phyloP scores from a whole-genome alignment of 306 rosid genomes.

The Casuarina equisetifolia region DNA sequence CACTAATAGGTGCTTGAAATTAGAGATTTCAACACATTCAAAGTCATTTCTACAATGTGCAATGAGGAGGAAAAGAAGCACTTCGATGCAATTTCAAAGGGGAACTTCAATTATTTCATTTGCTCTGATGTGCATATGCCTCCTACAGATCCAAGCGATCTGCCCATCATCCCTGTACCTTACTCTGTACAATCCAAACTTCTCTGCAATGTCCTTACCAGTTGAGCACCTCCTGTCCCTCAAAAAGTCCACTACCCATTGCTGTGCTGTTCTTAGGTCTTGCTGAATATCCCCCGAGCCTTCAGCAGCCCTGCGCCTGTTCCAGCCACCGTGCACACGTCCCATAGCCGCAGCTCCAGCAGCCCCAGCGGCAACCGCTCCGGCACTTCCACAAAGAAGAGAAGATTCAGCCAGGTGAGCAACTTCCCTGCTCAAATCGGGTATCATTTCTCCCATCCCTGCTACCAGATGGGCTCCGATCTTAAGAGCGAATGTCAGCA shows the following conservation, averaged over 20 bases:
- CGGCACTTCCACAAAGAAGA: slow-evolving; percentile 55
- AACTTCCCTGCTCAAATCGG: slow-evolving; percentile 86
- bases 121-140: slow-evolving; percentile 78
- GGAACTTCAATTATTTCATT: slow-evolving; percentile 89
- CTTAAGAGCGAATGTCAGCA: slow-evolving; percentile 82
- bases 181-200: slow-evolving; percentile 90
- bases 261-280: slow-evolving; percentile 77
- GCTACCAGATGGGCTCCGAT: slow-evolving; percentile 96
- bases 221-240: slow-evolving; percentile 78
- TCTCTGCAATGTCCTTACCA: slow-evolving; percentile 92
- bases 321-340: slow-evolving; percentile 27
- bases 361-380: slow-evolving; percentile 69
- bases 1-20: too few relatives aligned
- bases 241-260: slow-evolving; percentile 90
- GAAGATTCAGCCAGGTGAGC: slow-evolving; percentile 83
- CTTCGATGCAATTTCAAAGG: slow-evolving; percentile 38
- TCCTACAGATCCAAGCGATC: slow-evolving; percentile 88
- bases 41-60: slow-evolving; percentile 14
- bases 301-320: slow-evolving; percentile 45
- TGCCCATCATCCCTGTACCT: slow-evolving; percentile 82
- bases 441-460: slow-evolving; percentile 94
- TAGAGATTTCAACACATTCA: background rate
- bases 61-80: background rate
- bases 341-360: slow-evolving; percentile 66
- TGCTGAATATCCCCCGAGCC: slow-evolving; percentile 70